phyloP scores from a whole-genome alignment of 106 monocot genomes.

The Narthecium ossifragum region DNA sequence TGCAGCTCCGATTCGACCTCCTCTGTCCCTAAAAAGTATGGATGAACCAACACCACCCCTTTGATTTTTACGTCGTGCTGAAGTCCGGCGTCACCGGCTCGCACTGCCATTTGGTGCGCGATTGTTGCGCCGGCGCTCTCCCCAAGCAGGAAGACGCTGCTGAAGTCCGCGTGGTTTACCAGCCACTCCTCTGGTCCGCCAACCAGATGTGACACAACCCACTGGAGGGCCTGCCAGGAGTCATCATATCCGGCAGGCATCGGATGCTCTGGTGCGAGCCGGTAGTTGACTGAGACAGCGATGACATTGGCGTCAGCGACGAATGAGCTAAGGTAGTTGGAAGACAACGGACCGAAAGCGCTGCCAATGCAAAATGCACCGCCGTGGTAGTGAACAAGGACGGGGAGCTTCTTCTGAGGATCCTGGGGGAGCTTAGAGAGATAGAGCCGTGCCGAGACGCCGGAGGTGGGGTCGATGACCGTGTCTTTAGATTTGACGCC shows the following conservation, averaged over 20 bases:
- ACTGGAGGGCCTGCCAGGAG: not conserved
- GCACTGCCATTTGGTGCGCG: slow-evolving; percentile 21
- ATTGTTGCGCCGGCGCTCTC: slow-evolving; percentile 48
- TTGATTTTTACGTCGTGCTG: not conserved
- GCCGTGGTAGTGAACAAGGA: slow-evolving; percentile 3
- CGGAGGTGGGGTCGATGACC: not conserved
- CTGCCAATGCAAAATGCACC: not conserved
- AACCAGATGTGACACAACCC: too few species aligned
- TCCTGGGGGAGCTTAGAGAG: not conserved
- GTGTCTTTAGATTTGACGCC: not conserved
- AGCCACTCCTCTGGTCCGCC: slow-evolving; percentile 27
- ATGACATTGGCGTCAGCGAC: not conserved
- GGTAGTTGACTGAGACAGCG: slow-evolving; percentile 22
- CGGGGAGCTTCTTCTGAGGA: not conserved
- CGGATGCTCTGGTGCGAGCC: slow-evolving; percentile 24
- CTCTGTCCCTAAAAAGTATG: not conserved
- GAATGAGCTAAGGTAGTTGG: slow-evolving; percentile 2
- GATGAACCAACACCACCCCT: not conserved
- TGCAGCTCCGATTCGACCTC: not conserved
- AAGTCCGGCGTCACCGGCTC: not conserved
- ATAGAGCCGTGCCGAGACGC: slow-evolving; percentile 4
- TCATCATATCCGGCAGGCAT: slow-evolving; percentile 1
- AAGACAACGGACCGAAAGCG: not conserved
- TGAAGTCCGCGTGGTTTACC: slow-evolving; percentile 15
- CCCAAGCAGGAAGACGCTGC: slow-evolving; percentile 36